Conservation (phyloP, 148 eudicot genomes). For the Heliosperma pusillum region DNA sequence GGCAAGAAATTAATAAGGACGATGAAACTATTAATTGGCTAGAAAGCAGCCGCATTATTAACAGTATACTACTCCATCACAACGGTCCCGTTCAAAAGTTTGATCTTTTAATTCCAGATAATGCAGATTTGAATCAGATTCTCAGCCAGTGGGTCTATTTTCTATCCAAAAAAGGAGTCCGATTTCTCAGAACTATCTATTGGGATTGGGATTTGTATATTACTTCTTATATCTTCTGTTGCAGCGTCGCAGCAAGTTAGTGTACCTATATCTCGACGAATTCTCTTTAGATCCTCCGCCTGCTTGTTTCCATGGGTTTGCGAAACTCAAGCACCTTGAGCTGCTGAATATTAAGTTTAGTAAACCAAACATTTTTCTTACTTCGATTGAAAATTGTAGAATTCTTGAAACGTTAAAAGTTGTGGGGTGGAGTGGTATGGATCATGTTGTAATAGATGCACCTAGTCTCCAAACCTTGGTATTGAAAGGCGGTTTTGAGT, state of each 20-base stretch:
- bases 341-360: background rate
- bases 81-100: background rate
- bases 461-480: background rate
- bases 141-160: background rate
- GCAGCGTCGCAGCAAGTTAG: background rate
- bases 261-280: background rate
- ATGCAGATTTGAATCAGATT: background rate
- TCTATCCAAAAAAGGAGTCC: background rate
- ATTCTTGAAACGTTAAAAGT: background rate
- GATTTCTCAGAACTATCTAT: no score
- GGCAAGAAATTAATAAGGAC: no score
- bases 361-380: background rate
- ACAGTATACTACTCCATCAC: slow-evolving; percentile 5
- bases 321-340: background rate
- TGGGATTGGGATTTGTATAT: background rate
- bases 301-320: slow-evolving; percentile 12
- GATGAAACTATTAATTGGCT: background rate
- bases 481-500: background rate
- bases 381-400: slow-evolving; percentile 4
- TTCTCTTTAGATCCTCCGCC: background rate
- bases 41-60: background rate
- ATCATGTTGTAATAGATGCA: background rate
- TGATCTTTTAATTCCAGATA: background rate
- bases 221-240: background rate
- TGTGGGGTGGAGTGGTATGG: background rate